Base-by-base conservation (phyloP, 805 yeast genomes). In the Hemisphaericaspora nanyangensis region DNA sequence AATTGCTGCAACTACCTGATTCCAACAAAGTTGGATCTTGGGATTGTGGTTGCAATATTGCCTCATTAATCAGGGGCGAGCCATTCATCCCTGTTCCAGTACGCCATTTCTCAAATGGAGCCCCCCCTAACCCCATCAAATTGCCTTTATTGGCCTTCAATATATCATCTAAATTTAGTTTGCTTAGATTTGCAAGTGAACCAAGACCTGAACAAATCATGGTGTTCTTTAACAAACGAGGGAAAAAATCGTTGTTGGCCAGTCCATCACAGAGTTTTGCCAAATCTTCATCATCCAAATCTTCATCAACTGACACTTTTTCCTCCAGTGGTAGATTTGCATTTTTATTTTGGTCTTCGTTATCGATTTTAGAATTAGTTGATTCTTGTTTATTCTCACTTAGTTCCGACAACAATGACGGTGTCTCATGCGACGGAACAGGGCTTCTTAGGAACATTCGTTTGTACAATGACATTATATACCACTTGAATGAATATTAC, bases 221-320 rank as follows among this genome's bases (percentile, higher is more conserved):
- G 0, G 66, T 55, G 1, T 67, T 51, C 15, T 67, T 51, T 5
- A 67, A 41, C 33, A 61, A 44, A 43, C 55, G 52, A 20, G 62
- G 39, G 17, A 65, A 50, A 31, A 56, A 55, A 32, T 52, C 53
- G 32, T 50, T 57, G 7, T 59, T 54, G 16, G 46, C 46, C 36
- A 46, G 43, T 8, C 51, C 59, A 7, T 50, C 55, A 2, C 51
- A 43, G 1, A 61, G 53, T 6, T 30, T 35, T 1, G 68, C 69
- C 15, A 50, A 46, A 38, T 65, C 70, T 6, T 48, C 47, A 7
- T 61, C 68, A 4, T 38, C 39, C 2, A 20, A 35, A 11, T 16
- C 34, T 17, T 31, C 35, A 16, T 22, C 39, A 16, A 25, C 28
- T 25, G n/a, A n/a, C 10, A 25, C 11, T 11, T 25, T 25, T 25